phyloP scores from a whole-genome alignment of 768 basidiomycete species.

The Tylopilus balloui region DNA sequence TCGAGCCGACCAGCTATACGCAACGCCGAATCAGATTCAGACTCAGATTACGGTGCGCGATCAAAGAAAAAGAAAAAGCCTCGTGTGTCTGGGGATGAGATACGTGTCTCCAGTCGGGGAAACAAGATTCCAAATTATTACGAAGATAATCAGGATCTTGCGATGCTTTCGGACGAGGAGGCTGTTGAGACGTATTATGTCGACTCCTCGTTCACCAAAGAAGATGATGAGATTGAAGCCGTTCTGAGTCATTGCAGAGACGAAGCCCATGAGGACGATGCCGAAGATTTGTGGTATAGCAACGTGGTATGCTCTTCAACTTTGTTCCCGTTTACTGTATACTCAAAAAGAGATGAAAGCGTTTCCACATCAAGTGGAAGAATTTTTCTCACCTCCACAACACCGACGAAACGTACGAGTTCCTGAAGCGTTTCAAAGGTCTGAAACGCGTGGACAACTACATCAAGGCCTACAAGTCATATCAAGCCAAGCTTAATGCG shows the following conservation, averaged over 20 bases:
- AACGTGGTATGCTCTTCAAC: slow-evolving; percentile 63
- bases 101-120: slow-evolving; percentile 72
- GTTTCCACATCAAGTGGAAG: slow-evolving; percentile 99
- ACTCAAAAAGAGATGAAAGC: slow-evolving; percentile 45
- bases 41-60: slow-evolving; percentile 82
- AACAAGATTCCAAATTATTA: slow-evolving; percentile 80
- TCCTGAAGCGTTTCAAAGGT: slow-evolving; percentile 91
- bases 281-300: slow-evolving; percentile 78
- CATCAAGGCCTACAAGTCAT: slow-evolving; percentile 83
- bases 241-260: slow-evolving; percentile 86
- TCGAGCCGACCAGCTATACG: slow-evolving; percentile 43
- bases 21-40: slow-evolving; percentile 68
- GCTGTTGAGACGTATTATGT: slow-evolving; percentile 50
- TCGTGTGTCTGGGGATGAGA: slow-evolving; percentile 55
- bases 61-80: slow-evolving; percentile 82
- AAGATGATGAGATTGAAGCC: slow-evolving; percentile 88
- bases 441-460: slow-evolving; percentile 99
- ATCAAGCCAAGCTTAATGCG: slow-evolving; percentile 59
- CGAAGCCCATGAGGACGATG: slow-evolving; percentile 71
- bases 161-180: slow-evolving; percentile 60
- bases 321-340: not conserved
- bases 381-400: slow-evolving; percentile 97
- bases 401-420: slow-evolving; percentile 97
- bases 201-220: slow-evolving; percentile 48
- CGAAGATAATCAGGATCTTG: slow-evolving; percentile 73